Evolutionary conservation across 2,329 filamentous ascomycete species (phyloP).

Genomic region (Hymenoscyphus infarciens): DNA sequence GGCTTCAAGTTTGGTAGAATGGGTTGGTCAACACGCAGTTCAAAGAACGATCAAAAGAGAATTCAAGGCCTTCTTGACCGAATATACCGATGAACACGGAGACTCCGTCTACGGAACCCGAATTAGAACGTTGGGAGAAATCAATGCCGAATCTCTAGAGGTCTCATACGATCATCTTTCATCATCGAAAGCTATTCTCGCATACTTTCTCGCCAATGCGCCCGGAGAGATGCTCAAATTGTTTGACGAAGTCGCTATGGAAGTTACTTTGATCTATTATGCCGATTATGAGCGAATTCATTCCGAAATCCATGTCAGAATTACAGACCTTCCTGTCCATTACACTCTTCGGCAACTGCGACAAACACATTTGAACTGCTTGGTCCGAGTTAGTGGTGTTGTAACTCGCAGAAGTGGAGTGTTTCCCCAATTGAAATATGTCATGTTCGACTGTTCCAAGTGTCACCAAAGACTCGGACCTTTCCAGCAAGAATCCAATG

Average conservation of each 20-base stretch:
- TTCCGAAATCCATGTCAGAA: conserved; percentile 94
- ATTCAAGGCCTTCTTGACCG: conserved; percentile 95
- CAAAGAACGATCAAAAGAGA: conserved; percentile 92
- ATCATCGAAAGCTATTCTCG: conserved; percentile 85
- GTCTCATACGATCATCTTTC: conserved; percentile 93
- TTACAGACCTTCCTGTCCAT: conserved; percentile 88
- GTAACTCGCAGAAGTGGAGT: conserved; percentile 93
- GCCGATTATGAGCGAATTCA: conserved; percentile 97
- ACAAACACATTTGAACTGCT: conserved; percentile 91
- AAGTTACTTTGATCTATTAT: conserved; percentile 92
- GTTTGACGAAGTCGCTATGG: conserved; percentile 95
- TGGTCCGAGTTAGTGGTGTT: conserved; percentile 90
- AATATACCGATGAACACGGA: conserved; percentile 86
- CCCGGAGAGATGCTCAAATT: conserved; percentile 93
- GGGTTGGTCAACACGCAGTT: conserved; percentile 86
- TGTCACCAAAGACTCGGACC: conserved; percentile 89
- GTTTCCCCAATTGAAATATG: conserved; percentile 96
- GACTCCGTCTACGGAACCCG: conserved; percentile 92
- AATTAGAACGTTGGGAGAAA: conserved; percentile 91
- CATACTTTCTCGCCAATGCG: conserved; percentile 93
- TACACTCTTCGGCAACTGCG: conserved; percentile 94
- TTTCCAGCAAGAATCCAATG: conserved; percentile 95
- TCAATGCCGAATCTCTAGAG: conserved; percentile 94
- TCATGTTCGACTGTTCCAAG: conserved; percentile 96
- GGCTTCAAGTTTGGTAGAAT: conserved; percentile 87